A percentile compares a stretch with the other conserved stretches of the same genome.
phyloP scores from a whole-genome alignment of 1,284 basidiomycete genomes.

The Apiotrichum sp. region DNA sequence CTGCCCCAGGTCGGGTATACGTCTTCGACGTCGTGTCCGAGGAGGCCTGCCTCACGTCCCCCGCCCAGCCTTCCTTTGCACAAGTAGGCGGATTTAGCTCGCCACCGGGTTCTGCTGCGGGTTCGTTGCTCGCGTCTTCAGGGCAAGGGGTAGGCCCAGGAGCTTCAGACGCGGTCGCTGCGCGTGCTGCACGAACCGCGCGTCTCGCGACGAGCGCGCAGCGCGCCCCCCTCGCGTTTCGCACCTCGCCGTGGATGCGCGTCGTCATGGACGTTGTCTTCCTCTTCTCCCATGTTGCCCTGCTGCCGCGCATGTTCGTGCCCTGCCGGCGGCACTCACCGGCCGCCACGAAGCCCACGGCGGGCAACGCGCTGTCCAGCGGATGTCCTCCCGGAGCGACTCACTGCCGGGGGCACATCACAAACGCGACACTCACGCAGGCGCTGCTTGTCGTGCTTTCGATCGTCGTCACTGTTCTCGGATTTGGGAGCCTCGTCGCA shows the following conservation, averaged over 20 bases:
- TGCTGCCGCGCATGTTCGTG: slow-evolving; percentile 1
- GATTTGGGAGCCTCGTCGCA: neutral
- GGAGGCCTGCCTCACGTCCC: neutral
- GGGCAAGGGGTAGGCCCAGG: too few relatives aligned
- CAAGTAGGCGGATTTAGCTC: too few relatives aligned
- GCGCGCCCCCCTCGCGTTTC: neutral
- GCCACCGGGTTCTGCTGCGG: too few relatives aligned
- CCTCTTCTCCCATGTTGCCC: neutral
- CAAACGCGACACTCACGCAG: neutral
- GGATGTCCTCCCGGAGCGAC: neutral
- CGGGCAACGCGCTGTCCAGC: too few relatives aligned
- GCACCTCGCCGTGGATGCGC: neutral
- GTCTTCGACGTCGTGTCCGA: slow-evolving; percentile 2
- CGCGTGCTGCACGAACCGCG: neutral
- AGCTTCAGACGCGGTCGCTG: neutral
- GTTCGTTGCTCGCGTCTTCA: too few relatives aligned
- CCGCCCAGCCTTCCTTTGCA: too few relatives aligned
- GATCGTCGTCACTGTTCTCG: neutral
- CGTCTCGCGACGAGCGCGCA: neutral
- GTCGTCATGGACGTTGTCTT: neutral
- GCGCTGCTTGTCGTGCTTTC: neutral
- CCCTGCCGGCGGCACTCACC: neutral
- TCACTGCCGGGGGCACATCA: neutral
- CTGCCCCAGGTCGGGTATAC: neutral
- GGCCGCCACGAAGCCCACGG: neutral